Evolutionary conservation across 768 basidiomycete species (phyloP).

Genomic region (Agaricus blazei): DNA sequence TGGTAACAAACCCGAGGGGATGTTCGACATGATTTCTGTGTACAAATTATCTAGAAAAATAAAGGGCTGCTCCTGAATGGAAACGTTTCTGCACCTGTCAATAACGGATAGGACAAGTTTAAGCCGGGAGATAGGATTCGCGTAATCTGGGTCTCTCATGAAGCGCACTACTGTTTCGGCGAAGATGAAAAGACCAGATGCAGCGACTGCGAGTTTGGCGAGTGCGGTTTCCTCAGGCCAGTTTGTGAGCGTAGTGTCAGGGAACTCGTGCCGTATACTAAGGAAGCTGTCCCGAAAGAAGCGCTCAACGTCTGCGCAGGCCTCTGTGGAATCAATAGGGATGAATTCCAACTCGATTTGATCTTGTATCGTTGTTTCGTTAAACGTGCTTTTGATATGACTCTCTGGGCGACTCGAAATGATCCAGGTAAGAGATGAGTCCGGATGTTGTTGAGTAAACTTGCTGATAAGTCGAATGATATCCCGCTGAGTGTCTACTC

Average conservation of each 20-base stretch:
- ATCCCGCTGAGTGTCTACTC: too few relatives aligned
- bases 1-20: background rate
- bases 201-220: background rate
- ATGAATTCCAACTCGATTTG: background rate
- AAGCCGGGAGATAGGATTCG: background rate
- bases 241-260: background rate
- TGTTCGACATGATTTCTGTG: background rate
- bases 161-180: too few relatives aligned
- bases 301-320: background rate
- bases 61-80: background rate
- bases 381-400: background rate
- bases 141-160: too few relatives aligned
- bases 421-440: background rate
- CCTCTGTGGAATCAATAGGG: background rate
- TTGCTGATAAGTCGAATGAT: background rate
- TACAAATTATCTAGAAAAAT: too few relatives aligned
- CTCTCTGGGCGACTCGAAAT: background rate
- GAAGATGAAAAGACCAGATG: too few relatives aligned
- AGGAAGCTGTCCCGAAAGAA: background rate
- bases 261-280: background rate
- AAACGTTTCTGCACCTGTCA: too few relatives aligned
- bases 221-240: background rate
- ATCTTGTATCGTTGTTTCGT: too few relatives aligned
- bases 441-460: background rate
- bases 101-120: background rate